Conservation (phyloP, 352 stramenopile genomes). For the Phytopythium kandeliae region DNA sequence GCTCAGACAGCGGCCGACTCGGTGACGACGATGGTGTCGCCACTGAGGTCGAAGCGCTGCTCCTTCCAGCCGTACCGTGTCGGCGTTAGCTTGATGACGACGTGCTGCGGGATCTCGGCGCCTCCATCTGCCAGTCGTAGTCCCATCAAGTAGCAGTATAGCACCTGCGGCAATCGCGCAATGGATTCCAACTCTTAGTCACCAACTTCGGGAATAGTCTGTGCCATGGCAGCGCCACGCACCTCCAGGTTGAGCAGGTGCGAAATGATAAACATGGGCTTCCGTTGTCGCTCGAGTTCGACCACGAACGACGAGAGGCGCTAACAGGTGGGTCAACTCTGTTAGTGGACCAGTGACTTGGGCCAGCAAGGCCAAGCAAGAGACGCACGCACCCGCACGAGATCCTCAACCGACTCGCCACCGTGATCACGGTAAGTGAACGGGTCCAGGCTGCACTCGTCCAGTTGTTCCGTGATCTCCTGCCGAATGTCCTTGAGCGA, state of each 20-base stretch:
- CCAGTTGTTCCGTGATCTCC: conserved; percentile 24
- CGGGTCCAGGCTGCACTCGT: conserved; percentile 35
- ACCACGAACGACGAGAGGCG: conserved; percentile 43
- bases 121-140: conserved; percentile 19
- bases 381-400: conserved; percentile 26
- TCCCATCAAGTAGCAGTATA: conserved; percentile 39
- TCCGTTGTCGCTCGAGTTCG: conserved; percentile 33
- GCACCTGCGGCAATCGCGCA: conserved; percentile 8
- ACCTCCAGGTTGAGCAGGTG: conserved; percentile 40
- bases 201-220: background rate
- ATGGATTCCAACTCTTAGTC: background rate
- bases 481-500: conserved; percentile 28
- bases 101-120: conserved; percentile 33
- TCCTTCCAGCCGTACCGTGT: conserved; percentile 45
- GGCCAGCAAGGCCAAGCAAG: background rate
- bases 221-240: background rate
- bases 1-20: background rate
- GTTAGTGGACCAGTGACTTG: background rate
- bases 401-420: conserved; percentile 37
- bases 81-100: conserved; percentile 39
- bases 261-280: conserved; percentile 33
- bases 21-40: background rate
- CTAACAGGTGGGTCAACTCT: conserved; percentile 9
- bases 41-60: conserved; percentile 33
- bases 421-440: conserved; percentile 45